Percentiles rank a stretch among this genome's conserved stretches.
These are phyloP conservation scores for Penicillium soppii DNA, from an alignment of 495 filamentous ascomycete species.

Conservation along the genomic window DNA sequence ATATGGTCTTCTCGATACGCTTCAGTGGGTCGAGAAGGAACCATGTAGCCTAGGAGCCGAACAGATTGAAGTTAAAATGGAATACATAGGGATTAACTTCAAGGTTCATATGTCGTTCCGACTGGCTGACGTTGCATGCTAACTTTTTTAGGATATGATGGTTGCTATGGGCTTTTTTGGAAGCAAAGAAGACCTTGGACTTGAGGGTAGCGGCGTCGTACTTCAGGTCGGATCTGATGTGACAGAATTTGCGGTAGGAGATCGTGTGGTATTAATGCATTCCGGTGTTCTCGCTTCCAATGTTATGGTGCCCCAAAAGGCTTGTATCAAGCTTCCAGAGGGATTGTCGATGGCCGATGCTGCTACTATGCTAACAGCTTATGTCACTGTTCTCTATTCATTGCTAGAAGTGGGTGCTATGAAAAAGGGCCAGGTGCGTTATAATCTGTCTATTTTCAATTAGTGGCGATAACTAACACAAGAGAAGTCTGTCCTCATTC, in stretches of 20 bases:
- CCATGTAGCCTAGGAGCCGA: constrained; percentile 7
- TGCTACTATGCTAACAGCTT: constrained; percentile 24
- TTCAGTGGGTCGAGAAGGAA: constrained; percentile 21
- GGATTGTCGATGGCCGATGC: constrained; percentile 30
- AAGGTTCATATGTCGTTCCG: constrained; percentile 6
- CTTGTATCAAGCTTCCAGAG: constrained; percentile 26
- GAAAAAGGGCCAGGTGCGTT: constrained; percentile 18
- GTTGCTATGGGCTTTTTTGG: constrained; percentile 2
- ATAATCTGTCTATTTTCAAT: neutral
- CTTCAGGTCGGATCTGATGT: constrained; percentile 21
- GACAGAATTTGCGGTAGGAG: constrained; percentile 32
- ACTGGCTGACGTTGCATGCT: neutral
- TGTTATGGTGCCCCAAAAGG: neutral
- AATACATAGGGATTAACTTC: constrained; percentile 44
- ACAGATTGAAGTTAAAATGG: constrained; percentile 36
- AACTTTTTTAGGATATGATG: constrained; percentile 26
- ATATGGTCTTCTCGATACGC: constrained; percentile 23
- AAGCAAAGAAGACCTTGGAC: constrained; percentile 7
- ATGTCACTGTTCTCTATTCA: constrained; percentile 28
- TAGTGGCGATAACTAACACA: neutral
- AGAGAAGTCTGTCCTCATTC: constrained; percentile 22
- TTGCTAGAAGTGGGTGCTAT: constrained; percentile 17
- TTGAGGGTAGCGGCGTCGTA: constrained; percentile 9
- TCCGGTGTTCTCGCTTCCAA: constrained; percentile 2
- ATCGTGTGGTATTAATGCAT: constrained; percentile 31